These are phyloP conservation scores for Lactifluus echinatus DNA, from an alignment of 768 basidiomycete genomes.

Conservation along the genomic window DNA sequence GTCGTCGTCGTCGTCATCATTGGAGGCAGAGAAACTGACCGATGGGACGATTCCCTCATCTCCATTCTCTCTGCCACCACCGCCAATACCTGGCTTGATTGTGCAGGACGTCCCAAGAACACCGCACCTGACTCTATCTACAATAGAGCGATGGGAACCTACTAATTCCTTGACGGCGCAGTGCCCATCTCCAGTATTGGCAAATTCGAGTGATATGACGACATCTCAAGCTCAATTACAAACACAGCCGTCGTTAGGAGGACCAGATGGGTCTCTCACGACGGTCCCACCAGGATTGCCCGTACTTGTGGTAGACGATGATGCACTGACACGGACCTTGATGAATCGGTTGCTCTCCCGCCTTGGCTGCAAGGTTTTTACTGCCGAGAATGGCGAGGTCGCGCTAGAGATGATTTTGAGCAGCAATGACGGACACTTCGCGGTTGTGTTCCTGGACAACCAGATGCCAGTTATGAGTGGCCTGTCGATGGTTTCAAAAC, in stretches of 20 bases:
- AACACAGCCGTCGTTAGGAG: slow-evolving; percentile 2
- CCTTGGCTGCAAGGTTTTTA: slow-evolving; percentile 67
- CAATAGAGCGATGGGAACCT: not conserved
- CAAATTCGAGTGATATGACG: not conserved
- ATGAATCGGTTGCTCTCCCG: slow-evolving; percentile 76
- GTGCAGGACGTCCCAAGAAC: not conserved
- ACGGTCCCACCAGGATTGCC: slow-evolving; percentile 43
- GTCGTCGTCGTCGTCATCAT: slow-evolving; percentile 4
- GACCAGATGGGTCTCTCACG: slow-evolving; percentile 2
- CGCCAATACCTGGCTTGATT: not conserved
- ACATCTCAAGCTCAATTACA: not conserved
- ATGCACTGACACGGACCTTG: slow-evolving; percentile 66
- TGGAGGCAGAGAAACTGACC: slow-evolving; percentile 4
- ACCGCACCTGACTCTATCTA: not conserved
- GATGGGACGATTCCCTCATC: not conserved
- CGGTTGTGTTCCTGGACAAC: slow-evolving; percentile 54
- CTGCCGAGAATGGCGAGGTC: slow-evolving; percentile 76
- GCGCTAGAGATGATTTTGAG: slow-evolving; percentile 68
- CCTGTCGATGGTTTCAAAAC: slow-evolving; percentile 51
- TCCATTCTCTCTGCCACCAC: not conserved
- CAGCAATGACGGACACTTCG: slow-evolving; percentile 24
- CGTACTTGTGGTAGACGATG: slow-evolving; percentile 80
- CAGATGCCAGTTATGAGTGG: slow-evolving; percentile 83
- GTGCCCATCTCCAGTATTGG: not conserved
- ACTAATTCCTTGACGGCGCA: not conserved